Conservation (phyloP, 2,329 filamentous ascomycete species). For the Xylaria digitata region DNA sequence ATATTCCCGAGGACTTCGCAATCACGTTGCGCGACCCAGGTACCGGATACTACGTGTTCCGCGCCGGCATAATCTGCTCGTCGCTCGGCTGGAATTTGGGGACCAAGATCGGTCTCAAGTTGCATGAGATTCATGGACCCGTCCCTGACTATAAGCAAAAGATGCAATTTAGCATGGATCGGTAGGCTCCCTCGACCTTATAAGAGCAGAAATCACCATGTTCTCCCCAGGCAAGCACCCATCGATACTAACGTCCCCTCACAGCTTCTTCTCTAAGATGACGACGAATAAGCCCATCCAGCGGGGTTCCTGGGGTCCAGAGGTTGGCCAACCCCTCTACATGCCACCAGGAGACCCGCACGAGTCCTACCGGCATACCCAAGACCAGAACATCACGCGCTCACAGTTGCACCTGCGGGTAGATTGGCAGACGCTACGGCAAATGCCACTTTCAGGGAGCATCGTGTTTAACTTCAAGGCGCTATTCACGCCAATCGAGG, state of each 20-base stretch:
- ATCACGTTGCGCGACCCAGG: slow-evolving; percentile 77
- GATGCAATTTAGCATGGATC: slow-evolving; percentile 88
- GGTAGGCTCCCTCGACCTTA: slow-evolving; percentile 58
- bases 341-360: slow-evolving; percentile 76
- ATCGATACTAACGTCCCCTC: background rate
- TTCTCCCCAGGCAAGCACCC: background rate
- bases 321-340: slow-evolving; percentile 79
- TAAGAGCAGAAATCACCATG: background rate
- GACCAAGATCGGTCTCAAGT: slow-evolving; percentile 76
- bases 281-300: slow-evolving; percentile 81
- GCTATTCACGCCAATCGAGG: slow-evolving; percentile 78
- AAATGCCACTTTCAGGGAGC: slow-evolving; percentile 78
- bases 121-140: slow-evolving; percentile 77
- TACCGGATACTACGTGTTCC: slow-evolving; percentile 78
- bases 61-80: slow-evolving; percentile 82
- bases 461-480: slow-evolving; percentile 92
- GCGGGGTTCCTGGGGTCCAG: slow-evolving; percentile 85
- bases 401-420: slow-evolving; percentile 77
- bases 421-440: slow-evolving; percentile 88
- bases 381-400: slow-evolving; percentile 66
- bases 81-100: slow-evolving; percentile 82
- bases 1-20: slow-evolving; percentile 87
- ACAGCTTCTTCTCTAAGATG: slow-evolving; percentile 83
- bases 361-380: slow-evolving; percentile 67
- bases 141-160: slow-evolving; percentile 89